A percentile compares a stretch with the other conserved stretches of the same genome.
These are phyloP conservation scores for Avena eriantha DNA, from an alignment of 176 grass and related monocot genomes.

Conservation along the genomic window DNA sequence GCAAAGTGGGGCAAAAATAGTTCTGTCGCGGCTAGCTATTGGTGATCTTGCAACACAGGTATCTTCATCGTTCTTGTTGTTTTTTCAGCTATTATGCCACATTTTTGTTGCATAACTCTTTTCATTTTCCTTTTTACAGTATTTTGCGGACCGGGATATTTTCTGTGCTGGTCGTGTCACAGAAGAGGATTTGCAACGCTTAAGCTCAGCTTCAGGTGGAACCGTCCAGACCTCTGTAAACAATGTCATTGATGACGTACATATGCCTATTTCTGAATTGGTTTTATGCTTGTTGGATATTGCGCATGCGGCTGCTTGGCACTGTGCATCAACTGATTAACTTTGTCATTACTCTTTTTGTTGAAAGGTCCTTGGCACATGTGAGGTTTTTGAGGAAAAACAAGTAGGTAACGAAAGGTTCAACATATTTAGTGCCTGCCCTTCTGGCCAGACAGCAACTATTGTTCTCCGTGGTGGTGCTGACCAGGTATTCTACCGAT, in stretches of 20 bases:
- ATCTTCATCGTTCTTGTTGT: not conserved
- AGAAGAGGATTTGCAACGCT: constrained; percentile 89
- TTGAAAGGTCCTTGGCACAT: constrained; percentile 80
- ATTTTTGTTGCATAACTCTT: not conserved
- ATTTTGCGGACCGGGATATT: constrained; percentile 91
- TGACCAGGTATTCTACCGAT: constrained; percentile 65
- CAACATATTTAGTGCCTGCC: constrained; percentile 91
- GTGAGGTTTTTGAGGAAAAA: constrained; percentile 91
- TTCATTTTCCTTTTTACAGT: constrained; percentile 55
- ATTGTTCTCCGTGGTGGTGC: constrained; percentile 94
- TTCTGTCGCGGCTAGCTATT: constrained; percentile 85
- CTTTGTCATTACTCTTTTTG: constrained; percentile 32
- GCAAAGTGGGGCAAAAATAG: constrained; percentile 91
- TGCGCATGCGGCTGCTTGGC: not conserved
- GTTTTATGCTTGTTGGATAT: not conserved
- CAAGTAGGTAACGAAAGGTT: constrained; percentile 97
- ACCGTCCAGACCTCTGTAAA: constrained; percentile 92
- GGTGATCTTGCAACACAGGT: constrained; percentile 98
- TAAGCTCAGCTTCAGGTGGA: constrained; percentile 84
- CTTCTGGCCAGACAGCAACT: constrained; percentile 90
- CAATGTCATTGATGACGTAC: constrained; percentile 81
- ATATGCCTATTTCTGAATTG: not conserved
- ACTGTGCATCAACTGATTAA: constrained; percentile 16
- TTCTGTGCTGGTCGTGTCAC: constrained; percentile 91
- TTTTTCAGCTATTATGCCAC: not conserved